These are phyloP conservation scores for Aspergillus awamori DNA, from an alignment of 2,329 filamentous ascomycete genomes.

Conservation along the genomic window DNA sequence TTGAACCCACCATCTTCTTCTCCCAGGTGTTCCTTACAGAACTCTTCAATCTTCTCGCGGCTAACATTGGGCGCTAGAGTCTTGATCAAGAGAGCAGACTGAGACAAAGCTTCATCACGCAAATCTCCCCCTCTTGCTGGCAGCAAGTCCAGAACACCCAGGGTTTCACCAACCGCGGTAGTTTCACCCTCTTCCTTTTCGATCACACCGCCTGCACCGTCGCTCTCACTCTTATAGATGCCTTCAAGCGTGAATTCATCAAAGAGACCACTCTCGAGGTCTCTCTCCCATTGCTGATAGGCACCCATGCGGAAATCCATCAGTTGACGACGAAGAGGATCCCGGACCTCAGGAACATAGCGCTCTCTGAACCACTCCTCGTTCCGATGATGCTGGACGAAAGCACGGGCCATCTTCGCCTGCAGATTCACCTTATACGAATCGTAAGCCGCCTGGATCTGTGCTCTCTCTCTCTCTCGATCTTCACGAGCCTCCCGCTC, in stretches of 20 bases:
- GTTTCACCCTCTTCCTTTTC: slow-evolving; percentile 97
- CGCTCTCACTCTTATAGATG: slow-evolving; percentile 89
- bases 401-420: slow-evolving; percentile 77
- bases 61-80: slow-evolving; percentile 96
- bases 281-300: slow-evolving; percentile 86
- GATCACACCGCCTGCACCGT: slow-evolving; percentile 78
- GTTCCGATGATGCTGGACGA: slow-evolving; percentile 88
- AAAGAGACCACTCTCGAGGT: slow-evolving; percentile 81
- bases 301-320: slow-evolving; percentile 76
- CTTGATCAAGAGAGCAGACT: slow-evolving; percentile 95
- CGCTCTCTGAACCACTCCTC: slow-evolving; percentile 99
- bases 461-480: slow-evolving; percentile 62
- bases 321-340: slow-evolving; percentile 72
- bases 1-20: slow-evolving; percentile 91
- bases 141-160: slow-evolving; percentile 88
- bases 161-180: slow-evolving; percentile 84
- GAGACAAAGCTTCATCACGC: slow-evolving; percentile 82
- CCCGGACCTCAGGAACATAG: slow-evolving; percentile 81
- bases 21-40: slow-evolving; percentile 91
- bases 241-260: slow-evolving; percentile 95
- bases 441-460: slow-evolving; percentile 67
- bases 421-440: slow-evolving; percentile 68
- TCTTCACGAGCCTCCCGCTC: slow-evolving; percentile 66
- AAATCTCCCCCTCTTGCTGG: slow-evolving; percentile 82
- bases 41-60: slow-evolving; percentile 86